Base-by-base conservation (phyloP, 305 asterid species). In the Andrographis paniculata region DNA sequence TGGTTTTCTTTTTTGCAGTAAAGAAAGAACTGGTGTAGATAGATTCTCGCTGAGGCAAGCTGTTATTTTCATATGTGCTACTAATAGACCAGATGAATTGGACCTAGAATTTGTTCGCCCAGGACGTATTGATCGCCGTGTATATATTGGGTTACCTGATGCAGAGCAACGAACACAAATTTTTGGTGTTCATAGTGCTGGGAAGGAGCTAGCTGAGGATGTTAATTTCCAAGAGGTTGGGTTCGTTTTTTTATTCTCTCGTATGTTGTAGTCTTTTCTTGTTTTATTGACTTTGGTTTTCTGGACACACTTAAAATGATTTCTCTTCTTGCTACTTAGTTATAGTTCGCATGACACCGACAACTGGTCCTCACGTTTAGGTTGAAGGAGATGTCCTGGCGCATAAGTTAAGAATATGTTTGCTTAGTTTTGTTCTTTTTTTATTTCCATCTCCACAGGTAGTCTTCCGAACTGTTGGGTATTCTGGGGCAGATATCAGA, bases 401-500 rank as follows among this genome's bases (percentile, higher is more conserved):
- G 19, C 28, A 14, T 48, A 19, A 24, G 59, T 38, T 43, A 21
- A 44, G 21, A 39, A 48, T 56, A 28, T 20, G 23, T 45, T 53
- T 57, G 33, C 42, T 45, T 48, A 9, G 5, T 51, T 22, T 54
- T 47, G 10, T 59, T 66, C 42, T 44, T 53, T 63, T 59, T n/a
- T n/a, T n/a, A n/a, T n/a, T 46, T 63, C 55, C 61, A 58, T 55
- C 54, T 68, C 48, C 55, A 45, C 94, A 92, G 99, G 91, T 92
- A 20, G 99, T 87, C 52, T 92, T 92, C 61, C 95, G 99, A 63
- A 92, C 99, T 46, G 96, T 81, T 36, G 96, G 99, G 51, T 92
- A 83, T 74, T 92, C 99, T 36, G 99, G 99, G 51, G 96, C 99
- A 44, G 99, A 87, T 69, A 84, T 92, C 66, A 75, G 95, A 58